Conservation (phyloP, 2,329 filamentous ascomycete genomes). For the Fusarium mundagurra region DNA sequence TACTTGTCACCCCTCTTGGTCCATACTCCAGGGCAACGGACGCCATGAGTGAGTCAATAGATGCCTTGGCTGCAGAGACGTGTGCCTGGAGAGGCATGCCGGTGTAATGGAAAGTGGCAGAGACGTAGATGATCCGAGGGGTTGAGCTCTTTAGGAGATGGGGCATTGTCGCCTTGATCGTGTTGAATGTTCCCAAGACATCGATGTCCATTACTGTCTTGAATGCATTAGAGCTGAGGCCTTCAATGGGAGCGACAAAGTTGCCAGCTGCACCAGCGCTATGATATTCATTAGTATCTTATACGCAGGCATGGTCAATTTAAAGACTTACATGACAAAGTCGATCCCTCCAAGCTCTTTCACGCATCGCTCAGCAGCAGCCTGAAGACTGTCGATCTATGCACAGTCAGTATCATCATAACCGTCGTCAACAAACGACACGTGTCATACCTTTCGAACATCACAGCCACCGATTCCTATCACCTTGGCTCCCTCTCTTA, state of each 20-base stretch:
- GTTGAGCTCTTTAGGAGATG: slow-evolving; percentile 79
- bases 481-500: slow-evolving; percentile 81
- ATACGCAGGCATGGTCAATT: background rate
- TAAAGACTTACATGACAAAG: slow-evolving; percentile 79
- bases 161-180: slow-evolving; percentile 88
- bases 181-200: slow-evolving; percentile 92
- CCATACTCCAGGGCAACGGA: slow-evolving; percentile 90
- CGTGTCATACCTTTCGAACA: slow-evolving; percentile 72
- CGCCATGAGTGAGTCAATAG: slow-evolving; percentile 84
- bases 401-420: background rate
- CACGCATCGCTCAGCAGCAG: slow-evolving; percentile 81
- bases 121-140: slow-evolving; percentile 89
- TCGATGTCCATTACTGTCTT: slow-evolving; percentile 97
- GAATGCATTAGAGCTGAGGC: slow-evolving; percentile 88
- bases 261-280: slow-evolving; percentile 96
- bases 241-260: slow-evolving; percentile 86
- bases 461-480: slow-evolving; percentile 84
- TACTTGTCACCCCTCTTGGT: slow-evolving; percentile 85
- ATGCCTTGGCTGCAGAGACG: slow-evolving; percentile 91
- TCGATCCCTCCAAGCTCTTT: slow-evolving; percentile 89
- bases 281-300: slow-evolving; percentile 4
- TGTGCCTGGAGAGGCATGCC: slow-evolving; percentile 88
- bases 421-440: background rate
- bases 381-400: slow-evolving; percentile 53
- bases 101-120: slow-evolving; percentile 90